Evolutionary conservation across 2,329 filamentous ascomycete species (phyloP).

Genomic region (Nemania diffusa): DNA sequence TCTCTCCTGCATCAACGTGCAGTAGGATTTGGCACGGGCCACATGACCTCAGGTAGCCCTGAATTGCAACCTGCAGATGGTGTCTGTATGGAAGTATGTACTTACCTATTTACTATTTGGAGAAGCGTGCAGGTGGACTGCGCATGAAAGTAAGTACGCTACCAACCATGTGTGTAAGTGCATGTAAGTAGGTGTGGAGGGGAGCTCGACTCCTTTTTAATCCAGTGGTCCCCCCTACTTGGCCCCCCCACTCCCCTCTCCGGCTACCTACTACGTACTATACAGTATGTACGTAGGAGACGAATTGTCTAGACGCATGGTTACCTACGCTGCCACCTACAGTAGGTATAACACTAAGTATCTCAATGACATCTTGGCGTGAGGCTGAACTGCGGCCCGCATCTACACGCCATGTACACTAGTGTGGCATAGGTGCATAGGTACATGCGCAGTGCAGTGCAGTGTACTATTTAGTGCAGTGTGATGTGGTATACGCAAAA

Average conservation of each 20-base stretch:
- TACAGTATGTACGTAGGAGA: neutral
- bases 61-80: conserved; percentile 34
- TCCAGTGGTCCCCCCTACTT: neutral
- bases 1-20: conserved; percentile 30
- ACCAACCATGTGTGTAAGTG: too few relatives aligned
- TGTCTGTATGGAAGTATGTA: conserved; percentile 1
- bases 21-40: conserved; percentile 35
- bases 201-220: conserved; percentile 25
- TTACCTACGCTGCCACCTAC: neutral
- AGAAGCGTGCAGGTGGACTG: conserved; percentile 21
- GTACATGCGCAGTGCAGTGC: neutral
- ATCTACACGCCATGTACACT: conserved; percentile 22
- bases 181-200: conserved; percentile 14
- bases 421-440: neutral
- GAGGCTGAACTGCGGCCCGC: conserved; percentile 37
- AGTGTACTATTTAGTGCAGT: neutral
- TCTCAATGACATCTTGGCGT: conserved; percentile 21
- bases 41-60: conserved; percentile 36
- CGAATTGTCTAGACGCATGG: neutral
- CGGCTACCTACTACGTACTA: neutral
- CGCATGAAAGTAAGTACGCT: too few relatives aligned
- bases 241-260: neutral
- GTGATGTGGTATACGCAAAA: neutral
- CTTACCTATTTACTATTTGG: conserved; percentile 10
- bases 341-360: neutral